phyloP scores from a whole-genome alignment of 225 moss, liverwort and hornwort genomes.

The Asterella californica region DNA sequence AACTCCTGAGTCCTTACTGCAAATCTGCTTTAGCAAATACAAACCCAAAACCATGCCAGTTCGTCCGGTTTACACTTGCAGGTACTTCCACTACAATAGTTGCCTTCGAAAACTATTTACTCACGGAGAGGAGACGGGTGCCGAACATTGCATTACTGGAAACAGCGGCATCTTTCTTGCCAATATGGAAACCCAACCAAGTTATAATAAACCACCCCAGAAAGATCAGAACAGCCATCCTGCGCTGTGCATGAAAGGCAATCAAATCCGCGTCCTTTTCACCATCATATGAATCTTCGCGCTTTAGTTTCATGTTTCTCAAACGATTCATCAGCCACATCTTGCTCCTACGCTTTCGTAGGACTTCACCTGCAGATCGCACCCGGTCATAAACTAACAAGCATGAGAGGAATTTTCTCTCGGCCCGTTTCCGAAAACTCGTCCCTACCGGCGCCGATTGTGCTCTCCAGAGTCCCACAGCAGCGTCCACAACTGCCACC shows the following conservation, averaged over 20 bases:
- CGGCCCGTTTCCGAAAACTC: no score
- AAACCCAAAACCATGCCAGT: no score
- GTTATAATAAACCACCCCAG: neutral
- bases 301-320: conserved; percentile 2
- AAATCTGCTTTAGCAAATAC: no score
- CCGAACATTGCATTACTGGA: conserved; percentile 51
- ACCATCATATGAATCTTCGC: neutral
- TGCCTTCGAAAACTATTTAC: neutral
- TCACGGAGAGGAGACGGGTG: conserved; percentile 52
- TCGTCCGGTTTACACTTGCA: no score
- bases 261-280: neutral
- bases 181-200: neutral
- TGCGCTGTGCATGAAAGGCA: neutral
- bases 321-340: conserved; percentile 2
- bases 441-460: no score
- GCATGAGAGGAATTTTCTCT: neutral
- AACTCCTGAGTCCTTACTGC: neutral
- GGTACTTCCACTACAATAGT: no score
- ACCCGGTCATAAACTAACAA: neutral
- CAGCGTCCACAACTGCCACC: no score
- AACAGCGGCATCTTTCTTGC: neutral
- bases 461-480: no score
- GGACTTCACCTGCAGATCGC: neutral
- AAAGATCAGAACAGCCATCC: neutral
- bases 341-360: neutral